These are phyloP conservation scores for Cyclotella cryptica DNA, from an alignment of 108 stramenopile species.

Conservation along the genomic window DNA sequence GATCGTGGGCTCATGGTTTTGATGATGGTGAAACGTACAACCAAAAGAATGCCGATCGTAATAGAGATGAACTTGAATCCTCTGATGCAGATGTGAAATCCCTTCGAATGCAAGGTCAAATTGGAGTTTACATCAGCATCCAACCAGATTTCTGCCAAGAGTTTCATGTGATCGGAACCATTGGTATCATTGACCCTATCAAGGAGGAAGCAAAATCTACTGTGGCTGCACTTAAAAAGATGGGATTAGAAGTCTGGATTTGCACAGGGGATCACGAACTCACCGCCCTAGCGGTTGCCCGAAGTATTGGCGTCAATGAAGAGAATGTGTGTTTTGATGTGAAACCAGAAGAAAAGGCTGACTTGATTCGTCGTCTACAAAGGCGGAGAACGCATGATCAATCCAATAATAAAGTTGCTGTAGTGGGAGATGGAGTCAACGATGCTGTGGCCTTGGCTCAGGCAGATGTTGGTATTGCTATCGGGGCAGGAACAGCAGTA, in stretches of 20 bases:
- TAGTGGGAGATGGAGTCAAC: constrained; percentile 99
- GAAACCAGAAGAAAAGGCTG: constrained; percentile 84
- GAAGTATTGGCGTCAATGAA: constrained; percentile 70
- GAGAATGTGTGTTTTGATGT: constrained; percentile 77
- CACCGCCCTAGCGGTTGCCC: constrained; percentile 90
- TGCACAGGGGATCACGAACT: constrained; percentile 94
- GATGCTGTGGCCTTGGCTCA: constrained; percentile 95
- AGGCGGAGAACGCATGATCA: constrained; percentile 29
- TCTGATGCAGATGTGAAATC: constrained; percentile 51
- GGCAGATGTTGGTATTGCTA: constrained; percentile 95
- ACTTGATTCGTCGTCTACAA: constrained; percentile 65
- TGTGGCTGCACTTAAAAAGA: constrained; percentile 60
- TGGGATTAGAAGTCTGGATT: constrained; percentile 95
- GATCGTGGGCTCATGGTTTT: constrained; percentile 39
- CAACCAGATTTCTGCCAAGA: neutral
- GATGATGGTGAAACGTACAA: constrained; percentile 25
- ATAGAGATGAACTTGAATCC: neutral
- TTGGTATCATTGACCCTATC: constrained; percentile 90
- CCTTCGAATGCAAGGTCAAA: constrained; percentile 58
- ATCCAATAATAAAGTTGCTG: constrained; percentile 64
- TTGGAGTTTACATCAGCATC: constrained; percentile 66
- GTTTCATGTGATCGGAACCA: constrained; percentile 62
- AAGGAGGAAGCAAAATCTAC: constrained; percentile 78
- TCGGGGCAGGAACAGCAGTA: constrained; percentile 96
- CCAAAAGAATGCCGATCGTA: neutral